A percentile compares a stretch with the other conserved stretches of the same genome.
These are phyloP conservation scores for Sugiyamaella valdiviana DNA, from an alignment of 805 yeast species.

Conservation along the genomic window DNA sequence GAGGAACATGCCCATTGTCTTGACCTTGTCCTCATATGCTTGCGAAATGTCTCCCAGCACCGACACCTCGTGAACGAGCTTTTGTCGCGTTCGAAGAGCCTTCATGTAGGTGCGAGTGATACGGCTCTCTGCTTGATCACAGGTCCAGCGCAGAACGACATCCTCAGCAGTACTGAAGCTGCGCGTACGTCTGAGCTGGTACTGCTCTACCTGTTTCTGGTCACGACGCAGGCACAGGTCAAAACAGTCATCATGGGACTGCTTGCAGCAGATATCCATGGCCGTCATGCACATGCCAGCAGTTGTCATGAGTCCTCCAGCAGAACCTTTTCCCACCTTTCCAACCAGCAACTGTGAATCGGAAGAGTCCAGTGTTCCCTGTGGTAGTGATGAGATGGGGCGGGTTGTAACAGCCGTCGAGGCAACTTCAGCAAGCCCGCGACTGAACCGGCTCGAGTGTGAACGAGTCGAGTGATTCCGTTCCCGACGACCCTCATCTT, in stretches of 20 bases:
- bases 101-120: conserved; percentile 8
- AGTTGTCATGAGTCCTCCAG: too few relatives aligned
- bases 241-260: conserved; percentile 1
- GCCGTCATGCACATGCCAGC: neutral
- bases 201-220: conserved; percentile 1
- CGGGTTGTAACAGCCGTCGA: neutral
- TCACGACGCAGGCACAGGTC: conserved; percentile 1
- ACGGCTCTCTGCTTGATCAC: conserved; percentile 3
- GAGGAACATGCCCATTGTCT: conserved; percentile 2
- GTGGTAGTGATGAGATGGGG: neutral
- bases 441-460: neutral
- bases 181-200: conserved; percentile 14
- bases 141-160: conserved; percentile 10
- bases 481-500: neutral
- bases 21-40: conserved; percentile 1
- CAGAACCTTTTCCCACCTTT: too few relatives aligned
- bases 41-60: conserved; percentile 7
- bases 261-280: conserved; percentile 3
- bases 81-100: conserved; percentile 7
- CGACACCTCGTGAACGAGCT: conserved; percentile 8
- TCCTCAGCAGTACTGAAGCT: conserved; percentile 14
- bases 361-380: neutral
- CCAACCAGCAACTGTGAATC: neutral
- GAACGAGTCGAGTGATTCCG: neutral
- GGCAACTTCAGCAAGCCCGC: neutral